These are phyloP conservation scores for Malus hybrid DNA, from an alignment of 331 rosid genomes.

Conservation along the genomic window DNA sequence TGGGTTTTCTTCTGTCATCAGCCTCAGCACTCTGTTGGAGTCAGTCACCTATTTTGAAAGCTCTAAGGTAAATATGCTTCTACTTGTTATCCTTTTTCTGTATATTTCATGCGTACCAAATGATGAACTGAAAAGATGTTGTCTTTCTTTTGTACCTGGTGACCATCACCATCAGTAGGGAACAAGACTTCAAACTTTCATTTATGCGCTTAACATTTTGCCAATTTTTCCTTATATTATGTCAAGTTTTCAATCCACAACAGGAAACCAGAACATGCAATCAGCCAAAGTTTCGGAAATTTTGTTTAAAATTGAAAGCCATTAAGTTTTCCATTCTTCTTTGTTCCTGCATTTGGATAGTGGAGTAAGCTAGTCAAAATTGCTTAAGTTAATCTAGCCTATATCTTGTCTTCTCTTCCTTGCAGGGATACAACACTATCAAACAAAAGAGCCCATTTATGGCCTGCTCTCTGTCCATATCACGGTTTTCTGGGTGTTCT, in stretches of 20 bases:
- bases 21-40: constrained; percentile 53
- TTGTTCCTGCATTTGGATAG: neutral
- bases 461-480: constrained; percentile 27
- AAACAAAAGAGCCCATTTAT: constrained; percentile 37
- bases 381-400: neutral
- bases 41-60: constrained; percentile 48
- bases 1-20: constrained; percentile 36
- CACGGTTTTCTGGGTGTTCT: constrained; percentile 41
- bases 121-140: neutral
- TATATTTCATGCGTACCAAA: neutral
- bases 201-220: neutral
- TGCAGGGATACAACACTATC: constrained; percentile 59
- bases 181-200: neutral
- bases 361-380: neutral
- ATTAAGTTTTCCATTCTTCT: neutral
- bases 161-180: neutral
- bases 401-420: constrained; percentile 10
- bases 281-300: neutral
- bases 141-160: neutral
- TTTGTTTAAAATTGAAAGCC: neutral
- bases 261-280: neutral
- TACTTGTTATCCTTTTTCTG: neutral
- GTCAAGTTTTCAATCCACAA: neutral
- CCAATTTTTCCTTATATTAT: no score
- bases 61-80: constrained; percentile 43